phyloP scores from a whole-genome alignment of 345 rosid genomes.

The Bruguiera sexangula region DNA sequence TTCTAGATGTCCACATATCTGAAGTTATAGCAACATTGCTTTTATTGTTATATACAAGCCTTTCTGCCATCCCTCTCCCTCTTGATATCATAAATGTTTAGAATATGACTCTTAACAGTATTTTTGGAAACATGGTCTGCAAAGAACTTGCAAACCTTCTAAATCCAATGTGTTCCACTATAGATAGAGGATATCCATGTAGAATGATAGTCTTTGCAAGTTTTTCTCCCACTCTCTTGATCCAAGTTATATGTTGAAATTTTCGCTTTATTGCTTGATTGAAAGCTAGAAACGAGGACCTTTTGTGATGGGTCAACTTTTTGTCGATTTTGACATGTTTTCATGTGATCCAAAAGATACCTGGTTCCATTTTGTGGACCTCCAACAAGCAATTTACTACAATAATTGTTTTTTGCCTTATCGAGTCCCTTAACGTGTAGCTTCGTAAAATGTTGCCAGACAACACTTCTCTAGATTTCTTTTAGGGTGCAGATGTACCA shows the following conservation, averaged over 20 bases:
- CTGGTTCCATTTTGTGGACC: too few relatives aligned
- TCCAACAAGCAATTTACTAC: too few relatives aligned
- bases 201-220: background rate
- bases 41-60: background rate
- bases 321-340: background rate
- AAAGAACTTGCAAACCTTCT: background rate
- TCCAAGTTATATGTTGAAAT: background rate
- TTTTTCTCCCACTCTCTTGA: background rate
- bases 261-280: too few relatives aligned
- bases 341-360: too few relatives aligned
- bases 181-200: constrained; percentile 7
- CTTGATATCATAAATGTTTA: background rate
- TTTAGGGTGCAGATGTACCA: too few relatives aligned
- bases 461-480: too few relatives aligned
- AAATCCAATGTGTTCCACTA: background rate
- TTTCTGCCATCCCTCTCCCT: background rate
- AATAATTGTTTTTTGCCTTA: too few relatives aligned
- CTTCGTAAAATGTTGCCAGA: too few relatives aligned
- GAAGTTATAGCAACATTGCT: background rate
- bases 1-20: constrained; percentile 7
- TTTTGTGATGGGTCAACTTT: too few relatives aligned
- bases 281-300: too few relatives aligned
- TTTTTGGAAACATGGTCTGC: background rate
- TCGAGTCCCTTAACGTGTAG: too few relatives aligned
- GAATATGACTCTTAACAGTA: constrained; percentile 10